Base-by-base conservation (phyloP, 306 rosid species). In the Cucurbita pepo region DNA sequence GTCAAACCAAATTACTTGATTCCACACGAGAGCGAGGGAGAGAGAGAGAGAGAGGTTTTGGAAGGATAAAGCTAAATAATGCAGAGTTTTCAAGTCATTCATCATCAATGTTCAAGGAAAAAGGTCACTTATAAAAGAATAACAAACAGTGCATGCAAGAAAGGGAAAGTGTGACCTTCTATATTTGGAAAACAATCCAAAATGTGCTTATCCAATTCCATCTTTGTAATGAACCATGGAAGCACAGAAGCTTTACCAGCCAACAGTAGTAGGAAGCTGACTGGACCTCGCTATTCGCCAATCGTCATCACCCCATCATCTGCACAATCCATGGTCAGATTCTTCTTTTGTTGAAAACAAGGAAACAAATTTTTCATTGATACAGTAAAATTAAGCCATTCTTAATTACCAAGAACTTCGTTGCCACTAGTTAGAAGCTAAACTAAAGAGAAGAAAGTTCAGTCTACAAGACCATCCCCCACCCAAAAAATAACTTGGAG, bases 231-330 rank as follows among this genome's bases (percentile, higher is more conserved):
- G 12, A 21, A 22, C 22, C n/a, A 30, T 4, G 34, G 5, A 38
- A 16, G 47, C 47, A 62, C 50, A n/a, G 7, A 25, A 69, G 25
- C 73, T 48, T 15, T 19, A 48, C 54, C 57, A 25, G 73, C 50
- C 73, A 30, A 69, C 55, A 36, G 53, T 64, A 10, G 15, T 44
- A 69, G 44, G 13, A 15, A 69, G 43, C 44, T 60, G 57, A 48
- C 38, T 1, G 37, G 37, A 47, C 22, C 64, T 37, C 14, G 4
- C 52, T 63, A 75, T 38, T 62, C 14, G 48, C 69, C 13, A 8
- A 1, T 1, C 48, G 5, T 62, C 48, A 60, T 62, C 72, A 48
- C 41, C 71, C 78, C 78, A 75, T 75, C 78, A 75, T 75, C 71
- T 75, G 78, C 72, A 62, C 10, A 12, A 15, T 51, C 30, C 9